Evolutionary conservation across 2,329 filamentous ascomycete species (phyloP).

Genomic region (Scedosporium boydii): DNA sequence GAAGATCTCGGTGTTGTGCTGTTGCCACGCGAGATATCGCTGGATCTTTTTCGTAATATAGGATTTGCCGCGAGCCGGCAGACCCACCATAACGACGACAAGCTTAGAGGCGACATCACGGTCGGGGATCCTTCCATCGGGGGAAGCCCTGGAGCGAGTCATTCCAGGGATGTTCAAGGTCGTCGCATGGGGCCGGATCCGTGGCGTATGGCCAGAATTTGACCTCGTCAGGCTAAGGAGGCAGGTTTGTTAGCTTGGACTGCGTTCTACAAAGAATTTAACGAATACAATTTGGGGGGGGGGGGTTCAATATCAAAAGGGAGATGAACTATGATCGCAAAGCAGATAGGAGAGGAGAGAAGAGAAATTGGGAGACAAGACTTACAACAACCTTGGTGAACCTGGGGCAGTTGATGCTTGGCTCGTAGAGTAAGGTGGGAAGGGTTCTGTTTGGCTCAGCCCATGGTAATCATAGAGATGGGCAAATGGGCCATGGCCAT

Average conservation of each 20-base stretch:
- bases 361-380: neutral
- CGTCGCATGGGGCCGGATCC: slow-evolving; percentile 73
- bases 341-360: neutral
- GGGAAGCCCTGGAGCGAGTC: slow-evolving; percentile 90
- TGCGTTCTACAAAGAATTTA: neutral
- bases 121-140: slow-evolving; percentile 87
- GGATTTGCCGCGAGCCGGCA: slow-evolving; percentile 91
- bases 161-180: slow-evolving; percentile 95
- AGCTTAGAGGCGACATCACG: slow-evolving; percentile 93
- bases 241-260: neutral
- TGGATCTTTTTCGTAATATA: slow-evolving; percentile 99
- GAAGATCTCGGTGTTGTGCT: slow-evolving; percentile 93
- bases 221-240: slow-evolving; percentile 39
- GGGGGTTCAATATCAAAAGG: neutral
- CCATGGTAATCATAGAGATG: neutral
- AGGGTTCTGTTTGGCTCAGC: neutral
- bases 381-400: slow-evolving; percentile 48
- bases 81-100: slow-evolving; percentile 95
- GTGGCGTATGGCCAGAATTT: slow-evolving; percentile 71
- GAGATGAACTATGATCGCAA: slow-evolving; percentile 12
- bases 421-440: slow-evolving; percentile 26
- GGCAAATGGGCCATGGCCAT: neutral
- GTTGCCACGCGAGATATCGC: slow-evolving; percentile 91
- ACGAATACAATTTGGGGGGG: slow-evolving; percentile 4
- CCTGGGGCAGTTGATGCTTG: slow-evolving; percentile 48